Conservation (phyloP, 805 yeast genomes). For the Spathaspora sp. region DNA sequence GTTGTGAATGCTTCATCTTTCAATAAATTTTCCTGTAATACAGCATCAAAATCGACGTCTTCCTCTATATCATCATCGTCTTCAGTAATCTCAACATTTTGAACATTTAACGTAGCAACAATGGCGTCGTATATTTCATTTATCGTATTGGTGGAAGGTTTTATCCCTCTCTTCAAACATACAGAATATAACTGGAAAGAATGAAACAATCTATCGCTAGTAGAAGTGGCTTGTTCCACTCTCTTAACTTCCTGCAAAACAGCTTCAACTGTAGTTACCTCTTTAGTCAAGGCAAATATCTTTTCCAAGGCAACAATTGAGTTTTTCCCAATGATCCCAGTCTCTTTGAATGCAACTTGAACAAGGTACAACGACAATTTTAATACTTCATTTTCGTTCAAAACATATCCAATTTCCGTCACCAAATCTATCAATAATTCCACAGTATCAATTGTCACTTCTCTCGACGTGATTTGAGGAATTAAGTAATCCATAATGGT, state of each 20-base stretch:
- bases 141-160: conserved; percentile 2
- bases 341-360: conserved; percentile 32
- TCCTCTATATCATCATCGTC: conserved; percentile 13
- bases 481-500: conserved; percentile 34
- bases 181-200: conserved; percentile 13
- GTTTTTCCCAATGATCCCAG: conserved; percentile 46
- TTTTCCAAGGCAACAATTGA: conserved; percentile 46
- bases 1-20: conserved; percentile 51
- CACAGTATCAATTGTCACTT: conserved; percentile 50
- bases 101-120: conserved; percentile 17
- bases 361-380: conserved; percentile 26
- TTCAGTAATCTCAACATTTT: conserved; percentile 8
- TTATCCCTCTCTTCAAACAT: conserved; percentile 10
- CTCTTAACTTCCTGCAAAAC: neutral
- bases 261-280: conserved; percentile 2
- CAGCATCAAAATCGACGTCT: conserved; percentile 42
- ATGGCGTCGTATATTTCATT: conserved; percentile 16
- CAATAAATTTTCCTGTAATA: conserved; percentile 40
- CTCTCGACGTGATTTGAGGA: conserved; percentile 30
- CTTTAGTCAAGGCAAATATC: conserved; percentile 25
- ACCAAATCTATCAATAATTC: conserved; percentile 60
- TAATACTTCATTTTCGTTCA: conserved; percentile 32
- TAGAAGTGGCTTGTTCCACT: neutral
- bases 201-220: conserved; percentile 3
- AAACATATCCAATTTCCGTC: conserved; percentile 43